Base-by-base conservation (phyloP, 805 yeast species). In the Vanderwaltozyma yarrowii region DNA sequence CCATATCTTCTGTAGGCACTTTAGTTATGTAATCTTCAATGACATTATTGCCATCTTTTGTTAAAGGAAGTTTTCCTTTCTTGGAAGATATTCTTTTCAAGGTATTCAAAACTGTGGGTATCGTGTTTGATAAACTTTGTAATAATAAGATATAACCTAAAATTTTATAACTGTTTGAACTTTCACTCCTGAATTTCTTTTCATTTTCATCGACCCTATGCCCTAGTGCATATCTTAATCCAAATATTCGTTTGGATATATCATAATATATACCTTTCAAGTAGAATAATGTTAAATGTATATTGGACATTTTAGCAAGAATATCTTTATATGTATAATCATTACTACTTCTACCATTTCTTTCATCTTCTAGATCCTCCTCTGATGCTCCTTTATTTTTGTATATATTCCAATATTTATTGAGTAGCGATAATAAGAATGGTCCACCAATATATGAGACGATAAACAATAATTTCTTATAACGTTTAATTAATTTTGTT, bases 251-350 rank as follows among this genome's bases (percentile, higher is more conserved):
- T 49, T 86, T 87, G 1, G 83, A 73, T 4, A 87, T 46, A 36
- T 81, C 78, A 60, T 88, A 88, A 57, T 80, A 92, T 21, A 78
- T 71, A 2, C 96, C 97, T 32, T 69, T 70, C 51, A 88, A 74
- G 59, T 89, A 89, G 56, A 89, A 89, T 0, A 83, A 27, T 0
- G 95, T 89, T 36, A 87, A 60, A 56, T 89, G 94, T 13, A 83
- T 40, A 49, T 82, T 81, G 54, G 76, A 61, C 5, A 82, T 39
- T 1, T 73, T 36, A 43, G 78, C 79, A 23, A 75, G 47, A 4
- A 74, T 47, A 37, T 65, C 64, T 14, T 69, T 52, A 46, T 71
- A 51, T n/a, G 6, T 17, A 12, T 13, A 11, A 23, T 15, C 24
- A 14, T 12, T 5, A 14, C 11, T 12, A 13, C 15, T 15, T 14